These are phyloP conservation scores for Dactylellina haptotyla DNA, from an alignment of 2,329 filamentous ascomycete species.

Conservation along the genomic window DNA sequence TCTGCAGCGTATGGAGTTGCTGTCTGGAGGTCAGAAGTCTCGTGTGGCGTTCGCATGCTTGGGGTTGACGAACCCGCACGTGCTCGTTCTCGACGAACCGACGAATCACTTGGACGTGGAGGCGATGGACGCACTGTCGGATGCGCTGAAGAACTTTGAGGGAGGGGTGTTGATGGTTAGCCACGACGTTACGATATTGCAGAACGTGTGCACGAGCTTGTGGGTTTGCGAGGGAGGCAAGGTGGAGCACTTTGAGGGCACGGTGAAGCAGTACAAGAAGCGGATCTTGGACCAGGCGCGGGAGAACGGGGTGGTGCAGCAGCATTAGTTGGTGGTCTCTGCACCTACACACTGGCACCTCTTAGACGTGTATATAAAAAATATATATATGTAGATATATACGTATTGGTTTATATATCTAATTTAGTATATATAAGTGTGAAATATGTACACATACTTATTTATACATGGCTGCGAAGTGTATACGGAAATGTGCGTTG, in stretches of 20 bases:
- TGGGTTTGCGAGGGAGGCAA: slow-evolving; percentile 97
- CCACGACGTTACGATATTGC: slow-evolving; percentile 98
- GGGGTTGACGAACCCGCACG: slow-evolving; percentile 92
- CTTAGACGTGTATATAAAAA: neutral
- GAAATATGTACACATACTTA: too few species aligned
- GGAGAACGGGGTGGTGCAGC: slow-evolving; percentile 82
- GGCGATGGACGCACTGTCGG: slow-evolving; percentile 93
- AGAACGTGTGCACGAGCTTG: slow-evolving; percentile 90
- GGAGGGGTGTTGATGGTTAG: slow-evolving; percentile 98
- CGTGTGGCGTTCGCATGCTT: slow-evolving; percentile 98
- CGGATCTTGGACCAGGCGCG: slow-evolving; percentile 90
- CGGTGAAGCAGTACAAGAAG: slow-evolving; percentile 95
- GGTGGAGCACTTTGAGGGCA: slow-evolving; percentile 94
- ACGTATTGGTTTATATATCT: too few species aligned
- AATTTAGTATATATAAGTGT: too few species aligned
- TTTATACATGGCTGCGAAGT: too few species aligned
- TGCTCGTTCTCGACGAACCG: slow-evolving; percentile 96
- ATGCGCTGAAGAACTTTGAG: slow-evolving; percentile 84
- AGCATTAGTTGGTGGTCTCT: slow-evolving; percentile 61
- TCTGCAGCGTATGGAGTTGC: slow-evolving; percentile 90
- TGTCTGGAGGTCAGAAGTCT: slow-evolving; percentile 98
- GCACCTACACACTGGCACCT: neutral
- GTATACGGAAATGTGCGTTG: too few species aligned
- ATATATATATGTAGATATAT: neutral
- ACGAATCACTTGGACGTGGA: slow-evolving; percentile 99